Evolutionary conservation across 371 early-diverging fungal species (phyloP).

Genomic region (Rhizopus arrhizus): DNA sequence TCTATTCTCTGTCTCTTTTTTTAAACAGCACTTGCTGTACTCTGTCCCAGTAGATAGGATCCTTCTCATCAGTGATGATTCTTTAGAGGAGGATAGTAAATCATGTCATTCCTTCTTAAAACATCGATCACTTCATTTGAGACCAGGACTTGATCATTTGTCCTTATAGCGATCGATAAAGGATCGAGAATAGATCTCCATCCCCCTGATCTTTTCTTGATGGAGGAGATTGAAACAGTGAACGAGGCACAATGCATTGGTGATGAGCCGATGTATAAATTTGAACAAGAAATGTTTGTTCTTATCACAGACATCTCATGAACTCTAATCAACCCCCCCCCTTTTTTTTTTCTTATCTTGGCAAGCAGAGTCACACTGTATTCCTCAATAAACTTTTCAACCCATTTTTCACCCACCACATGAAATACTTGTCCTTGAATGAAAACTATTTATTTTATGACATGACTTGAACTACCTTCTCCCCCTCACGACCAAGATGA

Average conservation of each 20-base stretch:
- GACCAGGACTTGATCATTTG: no score
- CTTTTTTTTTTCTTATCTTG: neutral
- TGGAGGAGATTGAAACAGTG: conserved; percentile 69
- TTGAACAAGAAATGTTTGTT: conserved; percentile 1
- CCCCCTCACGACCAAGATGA: conserved; percentile 30
- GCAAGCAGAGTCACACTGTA: neutral
- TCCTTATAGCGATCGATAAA: no score
- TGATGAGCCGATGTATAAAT: neutral
- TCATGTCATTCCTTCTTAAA: no score
- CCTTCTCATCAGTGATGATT: no score
- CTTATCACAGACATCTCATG: neutral
- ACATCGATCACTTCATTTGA: no score
- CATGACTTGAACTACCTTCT: conserved; percentile 31
- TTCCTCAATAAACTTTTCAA: conserved; percentile 23
- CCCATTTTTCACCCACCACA: conserved; percentile 23
- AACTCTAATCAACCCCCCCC: no score
- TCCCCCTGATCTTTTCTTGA: no score
- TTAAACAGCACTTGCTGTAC: no score
- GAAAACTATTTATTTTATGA: conserved; percentile 34
- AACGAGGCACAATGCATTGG: conserved; percentile 85
- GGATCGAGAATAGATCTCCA: no score
- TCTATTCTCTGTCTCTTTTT: no score
- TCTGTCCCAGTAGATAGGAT: no score
- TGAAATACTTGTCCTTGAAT: conserved; percentile 35
- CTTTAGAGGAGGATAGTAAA: no score